Conservation (phyloP, 805 yeast genomes). For the Yarrowia sp. region DNA sequence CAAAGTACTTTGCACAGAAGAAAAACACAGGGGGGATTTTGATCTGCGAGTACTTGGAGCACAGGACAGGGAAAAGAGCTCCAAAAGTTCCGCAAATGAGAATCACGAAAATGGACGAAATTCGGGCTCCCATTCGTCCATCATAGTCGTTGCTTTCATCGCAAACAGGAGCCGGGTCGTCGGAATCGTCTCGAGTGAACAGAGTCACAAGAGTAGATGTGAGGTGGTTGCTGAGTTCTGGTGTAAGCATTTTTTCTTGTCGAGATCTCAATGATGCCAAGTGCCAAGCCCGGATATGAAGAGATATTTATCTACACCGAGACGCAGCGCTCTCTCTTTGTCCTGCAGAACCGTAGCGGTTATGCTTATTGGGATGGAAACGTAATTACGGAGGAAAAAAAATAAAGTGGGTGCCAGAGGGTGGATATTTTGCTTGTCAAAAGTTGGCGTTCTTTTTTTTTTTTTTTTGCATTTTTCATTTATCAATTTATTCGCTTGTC, state of each 20-base stretch:
- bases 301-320: slow-evolving; percentile 4
- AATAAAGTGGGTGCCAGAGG: background rate
- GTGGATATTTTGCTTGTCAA: background rate
- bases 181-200: background rate
- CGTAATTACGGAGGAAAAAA: too few species aligned
- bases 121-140: slow-evolving; percentile 48
- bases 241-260: background rate
- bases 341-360: slow-evolving; percentile 17
- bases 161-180: background rate
- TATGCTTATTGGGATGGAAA: background rate
- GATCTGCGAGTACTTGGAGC: slow-evolving; percentile 33
- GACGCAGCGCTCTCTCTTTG: background rate
- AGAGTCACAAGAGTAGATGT: background rate
- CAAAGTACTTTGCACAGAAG: slow-evolving; percentile 49
- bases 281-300: slow-evolving; percentile 6
- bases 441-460: background rate
- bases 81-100: slow-evolving; percentile 47
- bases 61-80: slow-evolving; percentile 47
- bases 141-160: slow-evolving; percentile 40
- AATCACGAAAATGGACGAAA: slow-evolving; percentile 62
- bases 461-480: background rate
- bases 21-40: slow-evolving; percentile 39
- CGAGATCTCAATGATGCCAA: background rate
- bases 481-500: too few species aligned
- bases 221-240: background rate